These are phyloP conservation scores for sorghum (Sorghum bicolor) DNA, from an alignment of 176 grass and related monocot species.

Conservation along the genomic window DNA sequence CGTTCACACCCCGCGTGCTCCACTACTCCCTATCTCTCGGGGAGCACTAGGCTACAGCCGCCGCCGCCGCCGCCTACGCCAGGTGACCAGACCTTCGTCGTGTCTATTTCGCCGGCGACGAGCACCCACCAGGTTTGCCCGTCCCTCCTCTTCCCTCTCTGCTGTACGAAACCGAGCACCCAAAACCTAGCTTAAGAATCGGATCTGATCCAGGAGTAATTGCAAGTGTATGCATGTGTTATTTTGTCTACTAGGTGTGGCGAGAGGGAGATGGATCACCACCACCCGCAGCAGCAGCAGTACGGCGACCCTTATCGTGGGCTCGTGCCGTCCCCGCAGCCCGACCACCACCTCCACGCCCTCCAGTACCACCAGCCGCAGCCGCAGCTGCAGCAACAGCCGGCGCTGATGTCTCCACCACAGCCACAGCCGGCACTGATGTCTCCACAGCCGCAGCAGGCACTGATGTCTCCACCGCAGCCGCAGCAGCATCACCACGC, in stretches of 20 bases:
- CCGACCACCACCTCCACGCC: slow-evolving; percentile 31
- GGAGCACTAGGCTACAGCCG: not conserved
- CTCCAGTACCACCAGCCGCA: slow-evolving; percentile 26
- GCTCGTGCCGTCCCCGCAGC: slow-evolving; percentile 44
- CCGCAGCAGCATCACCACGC: slow-evolving; percentile 42
- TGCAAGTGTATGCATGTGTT: not conserved
- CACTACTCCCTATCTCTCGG: not conserved
- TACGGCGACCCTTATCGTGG: slow-evolving; percentile 40
- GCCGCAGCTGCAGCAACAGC: not conserved
- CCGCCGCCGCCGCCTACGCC: too few relatives aligned
- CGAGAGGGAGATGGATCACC: slow-evolving; percentile 36
- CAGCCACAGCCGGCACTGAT: slow-evolving; percentile 1
- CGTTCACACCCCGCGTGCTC: too few relatives aligned
- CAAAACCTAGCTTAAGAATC: not conserved
- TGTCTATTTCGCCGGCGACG: not conserved
- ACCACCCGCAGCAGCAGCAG: slow-evolving; percentile 32
- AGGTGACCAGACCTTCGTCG: not conserved
- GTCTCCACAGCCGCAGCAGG: slow-evolving; percentile 11
- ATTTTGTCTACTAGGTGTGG: not conserved
- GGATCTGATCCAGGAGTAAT: not conserved
- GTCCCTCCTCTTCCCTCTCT: not conserved
- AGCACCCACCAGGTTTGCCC: not conserved
- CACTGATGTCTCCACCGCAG: slow-evolving; percentile 5
- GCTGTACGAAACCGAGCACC: not conserved
- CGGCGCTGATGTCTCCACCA: not conserved